phyloP scores from a whole-genome alignment of 208 protist species.

The Endotrypanum monterogeii region DNA sequence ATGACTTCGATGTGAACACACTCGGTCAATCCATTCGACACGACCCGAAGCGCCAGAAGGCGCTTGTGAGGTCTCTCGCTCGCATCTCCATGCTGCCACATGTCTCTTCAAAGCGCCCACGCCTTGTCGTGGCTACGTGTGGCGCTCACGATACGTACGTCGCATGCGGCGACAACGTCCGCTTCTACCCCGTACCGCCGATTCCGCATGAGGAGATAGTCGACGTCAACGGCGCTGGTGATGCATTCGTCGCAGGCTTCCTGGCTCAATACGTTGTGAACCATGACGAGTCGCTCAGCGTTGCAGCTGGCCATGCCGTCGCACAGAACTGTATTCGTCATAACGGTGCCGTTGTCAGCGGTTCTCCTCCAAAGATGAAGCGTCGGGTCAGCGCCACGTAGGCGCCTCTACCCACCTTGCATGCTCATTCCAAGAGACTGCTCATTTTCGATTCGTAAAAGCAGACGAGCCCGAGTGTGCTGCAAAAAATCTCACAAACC shows the following conservation, averaged over 20 bases:
- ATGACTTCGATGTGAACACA: slow-evolving; percentile 41
- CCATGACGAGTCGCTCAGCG: slow-evolving; percentile 41
- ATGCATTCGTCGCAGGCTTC: slow-evolving; percentile 98
- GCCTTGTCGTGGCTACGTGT: slow-evolving; percentile 94
- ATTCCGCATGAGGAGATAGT: slow-evolving; percentile 91
- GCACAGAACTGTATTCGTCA: slow-evolving; percentile 90
- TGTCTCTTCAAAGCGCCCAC: slow-evolving; percentile 49
- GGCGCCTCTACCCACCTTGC: not conserved
- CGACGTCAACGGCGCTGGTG: slow-evolving; percentile 97
- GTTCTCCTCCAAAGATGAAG: slow-evolving; percentile 41
- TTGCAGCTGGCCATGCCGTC: slow-evolving; percentile 74
- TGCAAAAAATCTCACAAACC: not conserved
- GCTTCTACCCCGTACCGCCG: slow-evolving; percentile 39
- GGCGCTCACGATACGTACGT: slow-evolving; percentile 89
- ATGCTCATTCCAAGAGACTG: not conserved
- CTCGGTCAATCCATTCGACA: slow-evolving; percentile 8
- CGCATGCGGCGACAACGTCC: slow-evolving; percentile 39
- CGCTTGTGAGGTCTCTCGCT: slow-evolving; percentile 37
- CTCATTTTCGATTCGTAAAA: not conserved
- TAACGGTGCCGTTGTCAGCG: slow-evolving; percentile 80
- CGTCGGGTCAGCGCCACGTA: not conserved
- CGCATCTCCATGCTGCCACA: slow-evolving; percentile 68
- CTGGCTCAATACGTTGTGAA: slow-evolving; percentile 74
- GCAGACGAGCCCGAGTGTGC: not conserved
- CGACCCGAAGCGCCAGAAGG: slow-evolving; percentile 17